phyloP scores from a whole-genome alignment of 192 early-diverging fungal species.

The Backusella tuberculispora region DNA sequence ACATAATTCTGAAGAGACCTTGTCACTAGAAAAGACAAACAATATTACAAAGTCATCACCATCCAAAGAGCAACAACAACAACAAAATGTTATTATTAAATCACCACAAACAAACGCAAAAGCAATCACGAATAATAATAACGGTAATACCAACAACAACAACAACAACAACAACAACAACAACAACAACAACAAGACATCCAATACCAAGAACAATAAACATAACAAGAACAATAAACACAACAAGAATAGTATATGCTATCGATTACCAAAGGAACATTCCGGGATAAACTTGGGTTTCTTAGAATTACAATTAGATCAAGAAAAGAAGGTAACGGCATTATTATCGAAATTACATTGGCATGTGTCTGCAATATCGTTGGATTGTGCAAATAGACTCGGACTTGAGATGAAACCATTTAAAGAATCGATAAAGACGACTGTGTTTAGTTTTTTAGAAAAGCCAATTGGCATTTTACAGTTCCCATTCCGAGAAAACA shows the following conservation, averaged over 20 bases:
- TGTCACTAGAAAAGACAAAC: not conserved
- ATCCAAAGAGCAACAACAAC: not conserved
- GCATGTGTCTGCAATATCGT: conserved; percentile 14
- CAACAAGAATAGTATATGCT: conserved; percentile 2
- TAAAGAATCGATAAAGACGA: not conserved
- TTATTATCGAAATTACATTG: conserved; percentile 21
- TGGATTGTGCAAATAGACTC: not conserved
- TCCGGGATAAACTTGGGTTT: conserved; percentile 16
- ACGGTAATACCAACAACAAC: not conserved
- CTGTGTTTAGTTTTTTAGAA: not conserved
- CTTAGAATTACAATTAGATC: conserved; percentile 8
- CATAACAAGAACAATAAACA: too few species aligned
- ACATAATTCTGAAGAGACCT: not conserved
- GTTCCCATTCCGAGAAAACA: conserved; percentile 1
- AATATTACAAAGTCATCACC: not conserved
- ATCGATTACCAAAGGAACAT: conserved; percentile 16
- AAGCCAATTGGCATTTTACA: conserved; percentile 17
- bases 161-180: not conserved
- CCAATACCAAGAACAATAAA: not conserved
- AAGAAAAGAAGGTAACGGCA: not conserved
- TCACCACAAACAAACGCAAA: too few species aligned
- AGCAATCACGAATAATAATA: not conserved
- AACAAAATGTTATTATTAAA: not conserved
- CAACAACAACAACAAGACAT: not conserved
- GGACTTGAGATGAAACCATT: not conserved